phyloP scores from a whole-genome alignment of 164 flowering plant species.

The Annona squamosa region DNA sequence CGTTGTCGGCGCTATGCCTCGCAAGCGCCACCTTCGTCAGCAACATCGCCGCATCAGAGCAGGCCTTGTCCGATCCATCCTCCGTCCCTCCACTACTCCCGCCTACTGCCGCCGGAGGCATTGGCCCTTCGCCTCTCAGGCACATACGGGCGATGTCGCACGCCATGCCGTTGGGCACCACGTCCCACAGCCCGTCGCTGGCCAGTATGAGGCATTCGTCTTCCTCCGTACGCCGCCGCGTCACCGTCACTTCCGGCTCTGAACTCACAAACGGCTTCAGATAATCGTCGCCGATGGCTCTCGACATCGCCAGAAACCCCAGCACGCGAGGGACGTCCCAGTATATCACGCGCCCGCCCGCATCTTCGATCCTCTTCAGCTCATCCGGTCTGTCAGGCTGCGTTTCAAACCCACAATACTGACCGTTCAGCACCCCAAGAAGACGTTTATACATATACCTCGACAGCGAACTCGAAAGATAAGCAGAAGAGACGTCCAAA shows the following conservation, averaged over 20 bases:
- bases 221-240: constrained; percentile 33
- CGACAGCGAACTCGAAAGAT: neutral
- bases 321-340: constrained; percentile 81
- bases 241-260: constrained; percentile 57
- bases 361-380: constrained; percentile 52
- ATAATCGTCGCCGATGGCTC: constrained; percentile 69
- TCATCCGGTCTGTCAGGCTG: constrained; percentile 93
- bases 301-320: constrained; percentile 84
- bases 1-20: constrained; percentile 58
- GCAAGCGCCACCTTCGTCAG: constrained; percentile 73
- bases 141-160: constrained; percentile 68
- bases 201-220: constrained; percentile 68
- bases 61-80: constrained; percentile 46
- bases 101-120: constrained; percentile 16
- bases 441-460: neutral
- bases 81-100: constrained; percentile 14
- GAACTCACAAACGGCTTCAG: constrained; percentile 58
- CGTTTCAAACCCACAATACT: neutral
- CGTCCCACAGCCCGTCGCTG: constrained; percentile 81
- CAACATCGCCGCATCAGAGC: constrained; percentile 57
- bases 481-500: neutral
- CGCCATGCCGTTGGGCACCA: constrained; percentile 54
- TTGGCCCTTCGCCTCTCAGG: constrained; percentile 28
- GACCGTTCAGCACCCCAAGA: neutral
- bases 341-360: constrained; percentile 78